These are phyloP conservation scores for Mediolabrus comicus DNA, from an alignment of 108 stramenopile genomes.

Conservation along the genomic window DNA sequence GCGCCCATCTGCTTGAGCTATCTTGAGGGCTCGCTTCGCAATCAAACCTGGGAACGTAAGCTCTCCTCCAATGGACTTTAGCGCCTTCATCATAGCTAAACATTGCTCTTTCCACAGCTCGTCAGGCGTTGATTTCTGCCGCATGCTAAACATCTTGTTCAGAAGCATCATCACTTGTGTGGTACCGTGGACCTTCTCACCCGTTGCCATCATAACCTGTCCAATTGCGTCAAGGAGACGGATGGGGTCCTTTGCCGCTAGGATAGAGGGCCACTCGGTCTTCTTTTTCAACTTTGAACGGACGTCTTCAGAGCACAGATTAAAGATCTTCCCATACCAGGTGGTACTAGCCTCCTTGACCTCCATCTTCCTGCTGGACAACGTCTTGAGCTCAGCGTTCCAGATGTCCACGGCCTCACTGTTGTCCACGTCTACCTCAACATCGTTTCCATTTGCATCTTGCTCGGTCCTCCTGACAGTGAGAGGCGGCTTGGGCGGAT, in stretches of 20 bases:
- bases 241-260: conserved; percentile 2
- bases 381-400: background rate
- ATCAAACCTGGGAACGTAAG: background rate
- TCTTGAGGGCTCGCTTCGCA: background rate
- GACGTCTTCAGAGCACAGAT: background rate
- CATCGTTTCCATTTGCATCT: background rate
- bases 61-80: background rate
- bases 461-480: background rate
- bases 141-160: too few species aligned
- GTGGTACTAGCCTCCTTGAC: background rate
- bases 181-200: background rate
- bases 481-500: background rate
- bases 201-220: background rate
- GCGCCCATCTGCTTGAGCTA: background rate
- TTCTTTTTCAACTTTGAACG: background rate
- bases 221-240: background rate
- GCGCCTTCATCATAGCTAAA: background rate
- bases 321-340: background rate
- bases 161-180: too few species aligned
- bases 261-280: background rate
- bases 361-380: background rate
- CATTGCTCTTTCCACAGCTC: background rate
- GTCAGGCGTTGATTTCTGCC: background rate
- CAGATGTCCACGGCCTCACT: background rate
- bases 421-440: background rate